phyloP scores from a whole-genome alignment of 805 yeast species.

The Suhomyces xylopsoci region DNA sequence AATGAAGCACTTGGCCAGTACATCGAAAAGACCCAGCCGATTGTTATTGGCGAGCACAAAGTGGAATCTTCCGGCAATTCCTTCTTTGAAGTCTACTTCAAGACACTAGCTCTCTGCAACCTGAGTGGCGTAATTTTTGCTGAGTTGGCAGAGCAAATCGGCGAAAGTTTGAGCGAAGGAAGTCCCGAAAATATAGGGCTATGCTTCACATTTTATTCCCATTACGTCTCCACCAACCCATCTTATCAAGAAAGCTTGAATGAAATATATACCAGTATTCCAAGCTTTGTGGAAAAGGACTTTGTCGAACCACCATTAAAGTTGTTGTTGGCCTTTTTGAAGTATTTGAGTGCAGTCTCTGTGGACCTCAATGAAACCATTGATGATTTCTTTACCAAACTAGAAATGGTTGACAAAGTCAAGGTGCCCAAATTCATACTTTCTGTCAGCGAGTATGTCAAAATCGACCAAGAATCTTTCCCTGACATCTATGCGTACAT shows the following conservation, averaged over 20 bases:
- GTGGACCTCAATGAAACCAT: constrained; percentile 24
- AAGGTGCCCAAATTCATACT: constrained; percentile 8
- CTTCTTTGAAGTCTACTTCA: constrained; percentile 11
- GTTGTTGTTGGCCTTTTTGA: constrained; percentile 8
- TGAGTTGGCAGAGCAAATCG: not conserved
- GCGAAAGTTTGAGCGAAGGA: not conserved
- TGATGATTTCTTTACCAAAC: constrained; percentile 31
- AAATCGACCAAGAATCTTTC: constrained; percentile 11
- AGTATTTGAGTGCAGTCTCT: constrained; percentile 14
- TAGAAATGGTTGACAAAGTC: constrained; percentile 17
- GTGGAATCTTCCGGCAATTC: constrained; percentile 8
- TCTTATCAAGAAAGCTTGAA: not conserved
- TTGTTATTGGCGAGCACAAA: not conserved
- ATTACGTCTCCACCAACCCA: not conserved
- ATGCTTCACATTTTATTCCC: not conserved
- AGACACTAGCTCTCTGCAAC: not conserved
- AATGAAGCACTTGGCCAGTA: not conserved
- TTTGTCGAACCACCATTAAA: constrained; percentile 23
- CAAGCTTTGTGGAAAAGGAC: constrained; percentile 24
- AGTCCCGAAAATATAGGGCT: not conserved
- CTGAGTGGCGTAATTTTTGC: not conserved
- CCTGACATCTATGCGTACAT: constrained; percentile 30
- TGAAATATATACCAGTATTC: constrained; percentile 6
- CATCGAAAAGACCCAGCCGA: not conserved
- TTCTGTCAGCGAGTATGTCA: constrained; percentile 2